Conservation (phyloP, 306 rosid genomes). For the Quercus variabilis region DNA sequence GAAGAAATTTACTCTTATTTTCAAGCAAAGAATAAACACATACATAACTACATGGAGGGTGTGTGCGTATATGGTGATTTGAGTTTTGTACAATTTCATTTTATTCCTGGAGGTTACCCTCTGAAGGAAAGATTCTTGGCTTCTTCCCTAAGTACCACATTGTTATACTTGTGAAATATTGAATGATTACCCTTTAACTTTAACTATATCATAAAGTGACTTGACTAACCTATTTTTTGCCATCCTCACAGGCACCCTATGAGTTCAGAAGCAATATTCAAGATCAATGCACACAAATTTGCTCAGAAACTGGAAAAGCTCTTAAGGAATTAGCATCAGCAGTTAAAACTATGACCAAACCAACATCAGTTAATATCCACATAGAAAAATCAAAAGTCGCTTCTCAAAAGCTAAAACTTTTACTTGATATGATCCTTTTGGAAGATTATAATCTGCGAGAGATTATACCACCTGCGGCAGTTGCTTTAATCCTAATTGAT, state of each 20-base stretch:
- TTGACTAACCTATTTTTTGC: background rate
- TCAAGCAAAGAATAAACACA: too few relatives aligned
- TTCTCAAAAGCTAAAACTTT: conserved; percentile 19
- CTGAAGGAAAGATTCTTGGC: too few relatives aligned
- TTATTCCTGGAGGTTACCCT: too few relatives aligned
- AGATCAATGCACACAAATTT: conserved; percentile 36
- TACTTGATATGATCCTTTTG: background rate
- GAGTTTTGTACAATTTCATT: too few relatives aligned
- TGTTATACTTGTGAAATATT: too few relatives aligned
- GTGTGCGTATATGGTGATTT: too few relatives aligned
- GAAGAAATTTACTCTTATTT: too few relatives aligned
- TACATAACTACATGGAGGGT: too few relatives aligned
- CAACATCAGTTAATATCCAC: conserved; percentile 22
- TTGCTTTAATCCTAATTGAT: conserved; percentile 1
- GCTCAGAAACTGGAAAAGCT: conserved; percentile 33
- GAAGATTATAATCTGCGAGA: background rate
- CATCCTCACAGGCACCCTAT: conserved; percentile 13
- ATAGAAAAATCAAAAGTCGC: conserved; percentile 27
- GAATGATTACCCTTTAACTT: too few relatives aligned
- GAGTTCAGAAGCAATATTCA: conserved; percentile 29
- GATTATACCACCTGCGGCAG: conserved; percentile 1
- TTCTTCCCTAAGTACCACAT: too few relatives aligned
- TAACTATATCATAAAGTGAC: too few relatives aligned
- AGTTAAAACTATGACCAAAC: conserved; percentile 26
- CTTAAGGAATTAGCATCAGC: conserved; percentile 9